phyloP scores from a whole-genome alignment of 768 basidiomycete species.

The Lentinula sp. region DNA sequence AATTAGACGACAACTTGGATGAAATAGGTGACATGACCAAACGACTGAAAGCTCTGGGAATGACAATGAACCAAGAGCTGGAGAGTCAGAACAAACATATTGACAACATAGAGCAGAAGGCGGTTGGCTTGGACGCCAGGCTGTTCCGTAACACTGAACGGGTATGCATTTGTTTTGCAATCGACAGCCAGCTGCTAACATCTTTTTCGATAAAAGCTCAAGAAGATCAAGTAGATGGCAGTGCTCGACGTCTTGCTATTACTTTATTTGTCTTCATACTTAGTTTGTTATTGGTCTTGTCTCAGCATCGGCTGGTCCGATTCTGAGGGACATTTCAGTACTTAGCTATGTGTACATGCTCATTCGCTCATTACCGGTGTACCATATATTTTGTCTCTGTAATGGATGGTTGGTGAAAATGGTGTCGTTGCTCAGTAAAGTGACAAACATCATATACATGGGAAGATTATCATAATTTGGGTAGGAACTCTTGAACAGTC shows the following conservation, averaged over 20 bases:
- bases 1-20: conserved; percentile 67
- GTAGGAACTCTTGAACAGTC: neutral
- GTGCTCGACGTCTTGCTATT: neutral
- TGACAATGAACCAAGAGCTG: conserved; percentile 62
- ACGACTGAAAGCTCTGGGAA: conserved; percentile 51
- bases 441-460: neutral
- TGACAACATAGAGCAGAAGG: conserved; percentile 51
- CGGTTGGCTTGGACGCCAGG: conserved; percentile 48
- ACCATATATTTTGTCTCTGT: neutral
- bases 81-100: conserved; percentile 60
- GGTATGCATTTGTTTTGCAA: conserved; percentile 23
- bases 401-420: neutral
- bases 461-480: neutral
- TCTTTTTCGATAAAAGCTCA: neutral
- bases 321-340: neutral
- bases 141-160: conserved; percentile 59
- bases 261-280: neutral
- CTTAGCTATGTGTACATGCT: neutral
- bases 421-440: neutral
- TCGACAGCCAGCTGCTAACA: neutral
- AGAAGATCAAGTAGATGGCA: neutral
- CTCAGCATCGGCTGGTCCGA: neutral
- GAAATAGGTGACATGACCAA: conserved; percentile 58
- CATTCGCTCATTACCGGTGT: neutral
- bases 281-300: neutral